phyloP scores from a whole-genome alignment of 2,329 filamentous ascomycete species.

The Pyrenophora graminea region DNA sequence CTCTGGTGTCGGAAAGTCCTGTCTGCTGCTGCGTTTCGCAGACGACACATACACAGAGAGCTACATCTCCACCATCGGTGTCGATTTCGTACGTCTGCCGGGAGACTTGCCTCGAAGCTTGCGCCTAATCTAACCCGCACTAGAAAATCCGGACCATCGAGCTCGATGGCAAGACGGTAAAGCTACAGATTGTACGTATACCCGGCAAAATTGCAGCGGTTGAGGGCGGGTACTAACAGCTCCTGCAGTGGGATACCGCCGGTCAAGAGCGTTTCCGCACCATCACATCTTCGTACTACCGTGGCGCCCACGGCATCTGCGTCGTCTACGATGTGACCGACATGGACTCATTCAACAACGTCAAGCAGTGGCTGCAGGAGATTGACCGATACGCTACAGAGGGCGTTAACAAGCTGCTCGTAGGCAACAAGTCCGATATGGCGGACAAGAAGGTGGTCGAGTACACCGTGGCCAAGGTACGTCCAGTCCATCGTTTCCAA shows the following conservation, averaged over 20 bases:
- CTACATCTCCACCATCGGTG: conserved; percentile 99
- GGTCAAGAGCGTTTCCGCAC: conserved; percentile 99
- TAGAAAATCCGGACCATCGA: conserved; percentile 99
- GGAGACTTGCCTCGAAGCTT: conserved; percentile 37
- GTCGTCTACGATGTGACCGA: conserved; percentile 99
- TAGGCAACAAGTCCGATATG: conserved; percentile 99
- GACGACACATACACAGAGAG: conserved; percentile 92
- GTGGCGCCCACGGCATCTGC: conserved; percentile 97
- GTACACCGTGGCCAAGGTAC: conserved; percentile 98
- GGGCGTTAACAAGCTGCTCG: conserved; percentile 98
- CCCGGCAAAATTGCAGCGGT: background rate
- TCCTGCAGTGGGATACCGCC: conserved; percentile 89
- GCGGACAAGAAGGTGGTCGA: conserved; percentile 99
- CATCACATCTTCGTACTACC: conserved; percentile 99
- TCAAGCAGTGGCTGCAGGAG: conserved; percentile 99
- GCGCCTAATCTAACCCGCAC: conserved; percentile 30
- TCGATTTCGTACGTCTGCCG: conserved; percentile 70
- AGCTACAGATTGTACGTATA: conserved; percentile 80
- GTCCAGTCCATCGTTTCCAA: conserved; percentile 28
- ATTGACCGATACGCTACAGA: conserved; percentile 99
- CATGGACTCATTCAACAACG: conserved; percentile 99
- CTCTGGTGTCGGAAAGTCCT: conserved; percentile 99
- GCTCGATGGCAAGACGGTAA: conserved; percentile 98
- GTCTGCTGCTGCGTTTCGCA: conserved; percentile 94
- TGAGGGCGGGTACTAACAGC: conserved; percentile 20